Conservation (phyloP, 164 flowering plant genomes). For the Nelumbo lutea region DNA sequence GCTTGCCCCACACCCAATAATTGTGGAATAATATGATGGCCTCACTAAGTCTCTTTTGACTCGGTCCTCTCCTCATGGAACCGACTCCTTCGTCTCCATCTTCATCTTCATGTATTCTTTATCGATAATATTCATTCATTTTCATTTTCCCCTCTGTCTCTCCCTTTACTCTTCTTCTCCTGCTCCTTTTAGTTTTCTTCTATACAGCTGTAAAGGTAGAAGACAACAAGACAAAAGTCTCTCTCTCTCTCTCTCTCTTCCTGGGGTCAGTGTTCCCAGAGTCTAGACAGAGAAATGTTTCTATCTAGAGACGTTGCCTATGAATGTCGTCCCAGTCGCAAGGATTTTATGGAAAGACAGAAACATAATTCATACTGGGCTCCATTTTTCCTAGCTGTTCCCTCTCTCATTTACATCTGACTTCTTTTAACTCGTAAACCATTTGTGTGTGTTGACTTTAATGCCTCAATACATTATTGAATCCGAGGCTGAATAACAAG, state of each 20-base stretch:
- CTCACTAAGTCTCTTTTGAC: slow-evolving; percentile 14
- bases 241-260: not conserved
- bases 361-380: not conserved
- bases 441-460: too few species aligned
- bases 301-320: not conserved
- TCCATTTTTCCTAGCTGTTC: not conserved
- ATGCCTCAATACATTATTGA: too few species aligned
- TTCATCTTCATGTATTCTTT: not conserved
- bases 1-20: slow-evolving; percentile 15
- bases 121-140: too few species aligned
- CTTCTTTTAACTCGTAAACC: too few species aligned
- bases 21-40: slow-evolving; percentile 24
- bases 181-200: not conserved
- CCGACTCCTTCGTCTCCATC: not conserved
- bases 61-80: not conserved
- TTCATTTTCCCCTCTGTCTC: not conserved
- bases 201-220: slow-evolving; percentile 16
- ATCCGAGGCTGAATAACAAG: too few species aligned
- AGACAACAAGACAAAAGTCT: not conserved
- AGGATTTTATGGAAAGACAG: not conserved
- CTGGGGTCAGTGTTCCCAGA: not conserved
- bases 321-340: not conserved
- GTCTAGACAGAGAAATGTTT: not conserved
- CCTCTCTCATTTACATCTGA: too few species aligned
- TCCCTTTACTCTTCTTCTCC: not conserved